Base-by-base conservation (phyloP, 1,284 basidiomycete genomes). In the Microbotryum saponariae region DNA sequence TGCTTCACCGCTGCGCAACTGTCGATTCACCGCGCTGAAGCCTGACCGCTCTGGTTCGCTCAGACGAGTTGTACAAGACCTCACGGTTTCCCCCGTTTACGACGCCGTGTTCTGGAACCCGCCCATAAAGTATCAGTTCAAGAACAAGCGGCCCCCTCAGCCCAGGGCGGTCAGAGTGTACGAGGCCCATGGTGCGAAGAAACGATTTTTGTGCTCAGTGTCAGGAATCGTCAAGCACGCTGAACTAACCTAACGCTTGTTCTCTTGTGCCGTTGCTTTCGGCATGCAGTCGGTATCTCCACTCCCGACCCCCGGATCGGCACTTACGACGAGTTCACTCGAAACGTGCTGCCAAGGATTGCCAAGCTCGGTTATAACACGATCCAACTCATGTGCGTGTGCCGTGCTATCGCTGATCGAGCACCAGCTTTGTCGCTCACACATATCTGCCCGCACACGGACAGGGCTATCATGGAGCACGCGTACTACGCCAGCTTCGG, bases 61-160 rank as follows among this genome's bases (percentile, higher is more conserved):
- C 21, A 75, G 74, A 48, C 89, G 93, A 63, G 94, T 97, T 61
- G 97, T 93, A 1, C 94, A 98, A 76, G 91, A 98, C 74, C 79
- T 97, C 59, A 76, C 78, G 54, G 85, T 92, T 42, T 97, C 94
- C 14, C 89, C 91, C 6, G 82, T 91, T 4, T 98, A 96, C 77
- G 94, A 98, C 64, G 90, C 90, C 27, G 84, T 91, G n/a, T 97
- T 97, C 78, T 98, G 94, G 94, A 97, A 97, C 74, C 94, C 94
- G 1, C 84, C 91, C 27, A 70, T 78, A 49, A 74, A 79, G 21
- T 96, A 97, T 78, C 78, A 79, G 33, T 93, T 96, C 80, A 96
- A 91, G 77, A 81, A 96, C 73, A 68, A 81, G 48, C 80, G 82
- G 10, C 89, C 89, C 9, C 79, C 82, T 1, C 82, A 83, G 67